phyloP scores from a whole-genome alignment of 805 yeast genomes.

The Grigorovia yakushimaensis region DNA sequence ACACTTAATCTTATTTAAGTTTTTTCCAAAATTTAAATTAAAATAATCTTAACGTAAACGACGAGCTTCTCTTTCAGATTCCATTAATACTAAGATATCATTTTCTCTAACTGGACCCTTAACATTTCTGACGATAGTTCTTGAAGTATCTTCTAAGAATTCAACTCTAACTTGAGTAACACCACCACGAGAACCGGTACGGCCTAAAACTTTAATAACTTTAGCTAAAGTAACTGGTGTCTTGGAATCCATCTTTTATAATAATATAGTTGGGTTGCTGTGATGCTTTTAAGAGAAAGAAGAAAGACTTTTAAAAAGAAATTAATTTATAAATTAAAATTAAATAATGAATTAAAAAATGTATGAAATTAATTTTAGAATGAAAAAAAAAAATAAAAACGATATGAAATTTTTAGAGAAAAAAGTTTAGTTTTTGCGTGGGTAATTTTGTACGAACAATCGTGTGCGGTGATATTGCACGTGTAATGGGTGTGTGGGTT shows the following conservation, averaged over 20 bases:
- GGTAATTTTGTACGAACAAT: conserved; percentile 19
- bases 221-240: conserved; percentile 98
- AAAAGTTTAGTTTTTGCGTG: conserved; percentile 4
- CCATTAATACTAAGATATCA: conserved; percentile 98
- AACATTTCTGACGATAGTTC: conserved; percentile 95
- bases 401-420: not conserved
- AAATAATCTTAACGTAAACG: conserved; percentile 56
- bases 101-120: conserved; percentile 97
- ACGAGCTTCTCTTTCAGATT: conserved; percentile 99
- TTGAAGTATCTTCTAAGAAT: conserved; percentile 88
- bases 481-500: not conserved
- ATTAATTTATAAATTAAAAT: not conserved
- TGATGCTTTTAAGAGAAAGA: conserved; percentile 1
- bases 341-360: not conserved
- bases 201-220: conserved; percentile 98
- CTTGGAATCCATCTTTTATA: conserved; percentile 35
- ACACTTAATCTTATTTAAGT: not conserved
- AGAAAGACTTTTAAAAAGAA: conserved; percentile 1
- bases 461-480: not conserved
- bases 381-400: not conserved
- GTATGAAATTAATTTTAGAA: not conserved
- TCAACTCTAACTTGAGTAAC: conserved; percentile 98
- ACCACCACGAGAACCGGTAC: conserved; percentile 99
- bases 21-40: no score
- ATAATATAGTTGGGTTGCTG: conserved; percentile 7